These are phyloP conservation scores for Trichoderma brevicompactum DNA, from an alignment of 2,329 filamentous ascomycete genomes.

Conservation along the genomic window DNA sequence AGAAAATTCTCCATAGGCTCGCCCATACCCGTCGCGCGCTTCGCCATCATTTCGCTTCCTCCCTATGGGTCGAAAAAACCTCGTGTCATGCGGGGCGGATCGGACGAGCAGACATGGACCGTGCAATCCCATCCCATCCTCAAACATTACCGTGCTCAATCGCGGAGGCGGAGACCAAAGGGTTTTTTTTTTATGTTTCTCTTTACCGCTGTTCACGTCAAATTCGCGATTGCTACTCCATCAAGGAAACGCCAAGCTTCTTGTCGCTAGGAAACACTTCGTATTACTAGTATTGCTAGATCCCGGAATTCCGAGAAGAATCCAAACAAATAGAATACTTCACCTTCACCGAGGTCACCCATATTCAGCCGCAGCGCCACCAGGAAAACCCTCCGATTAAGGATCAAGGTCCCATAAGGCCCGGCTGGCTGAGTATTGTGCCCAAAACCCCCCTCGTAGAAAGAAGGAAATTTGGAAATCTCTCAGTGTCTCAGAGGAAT, in stretches of 20 bases:
- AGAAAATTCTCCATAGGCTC: too few relatives aligned
- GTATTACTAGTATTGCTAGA: background rate
- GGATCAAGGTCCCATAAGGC: too few relatives aligned
- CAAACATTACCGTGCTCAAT: background rate
- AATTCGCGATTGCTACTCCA: background rate
- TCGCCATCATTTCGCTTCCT: slow-evolving; percentile 6
- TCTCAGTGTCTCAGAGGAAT: too few relatives aligned
- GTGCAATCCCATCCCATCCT: slow-evolving; percentile 15
- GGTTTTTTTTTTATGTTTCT: too few relatives aligned
- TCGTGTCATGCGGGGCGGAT: slow-evolving; percentile 7
- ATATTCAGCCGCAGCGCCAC: too few relatives aligned
- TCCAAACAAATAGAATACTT: too few relatives aligned
- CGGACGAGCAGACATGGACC: slow-evolving; percentile 13
- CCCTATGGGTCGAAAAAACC: background rate
- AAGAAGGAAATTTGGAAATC: too few relatives aligned
- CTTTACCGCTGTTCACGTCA: background rate
- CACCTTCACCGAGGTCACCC: background rate
- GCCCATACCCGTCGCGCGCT: background rate
- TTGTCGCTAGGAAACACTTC: background rate
- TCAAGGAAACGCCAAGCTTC: background rate
- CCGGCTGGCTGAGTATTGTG: too few relatives aligned
- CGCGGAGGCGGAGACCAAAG: background rate
- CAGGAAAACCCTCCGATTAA: too few relatives aligned
- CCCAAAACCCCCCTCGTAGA: too few relatives aligned
- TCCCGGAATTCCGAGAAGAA: background rate